Base-by-base conservation (phyloP, 1,139 yeast genomes). In the Hemisphaericaspora subhashii region DNA sequence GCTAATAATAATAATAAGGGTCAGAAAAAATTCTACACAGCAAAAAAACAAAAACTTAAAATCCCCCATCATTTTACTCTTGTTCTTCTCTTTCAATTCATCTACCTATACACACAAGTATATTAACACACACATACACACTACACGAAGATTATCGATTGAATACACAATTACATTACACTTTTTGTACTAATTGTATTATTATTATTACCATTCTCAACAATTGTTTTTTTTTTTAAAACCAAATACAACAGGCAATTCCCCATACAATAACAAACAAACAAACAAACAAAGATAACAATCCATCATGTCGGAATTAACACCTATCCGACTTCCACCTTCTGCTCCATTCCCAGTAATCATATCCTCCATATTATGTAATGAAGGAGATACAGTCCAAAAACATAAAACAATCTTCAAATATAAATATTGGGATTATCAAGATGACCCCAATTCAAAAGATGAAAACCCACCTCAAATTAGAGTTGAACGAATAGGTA, bases 311-410 rank as follows among this genome's bases (percentile, higher is more conserved):
- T 52, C 66, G n/a, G 61, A 56, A 34, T 48, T 56, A 55, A 65
- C 72, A 13, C 55, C 66, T 24, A 60, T 72, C 29, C 57, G 61
- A 20, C 55, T 72, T 33, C 88, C 90, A 20, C 59, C 66, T 38
- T 78, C 83, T 39, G 75, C 81, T 16, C 81, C 83, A 17, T 85
- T 73, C 54, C 94, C 94, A 2, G 79, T 85, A 31, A 80, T 80
- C n/a, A 67, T 85, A 20, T 68, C 82, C 17, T 68, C 78, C 20
- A 62, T 83, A 11, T 57, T 70, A 29, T 72, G 70, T 39, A 50
- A 54, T 2, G 64, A 57, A 3, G 86, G 84, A 6, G 72, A 72
- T 10, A 47, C 53, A 1, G 72, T 84, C 6, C 47, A 59, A 10
- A 77, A 77, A 48, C 86, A 80, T 56, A 64, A 73, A 25, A 71